Percentiles rank a stretch among this genome's conserved stretches.
Evolutionary conservation across 208 protist species (phyloP).

Genomic region (Porcisia deanei): DNA sequence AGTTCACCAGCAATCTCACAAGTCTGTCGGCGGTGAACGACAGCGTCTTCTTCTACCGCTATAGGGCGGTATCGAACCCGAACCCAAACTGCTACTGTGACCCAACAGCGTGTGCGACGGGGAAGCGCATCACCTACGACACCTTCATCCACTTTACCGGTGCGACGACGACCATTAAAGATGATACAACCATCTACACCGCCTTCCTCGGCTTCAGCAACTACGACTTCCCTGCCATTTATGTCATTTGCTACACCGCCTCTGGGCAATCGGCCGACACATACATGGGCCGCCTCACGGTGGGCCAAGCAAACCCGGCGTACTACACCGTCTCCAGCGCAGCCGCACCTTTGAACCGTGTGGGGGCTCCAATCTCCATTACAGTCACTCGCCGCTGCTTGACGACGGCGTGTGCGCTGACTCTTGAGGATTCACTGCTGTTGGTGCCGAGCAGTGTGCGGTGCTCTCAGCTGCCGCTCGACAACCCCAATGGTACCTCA

Average conservation of each 20-base stretch:
- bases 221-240: slow-evolving; percentile 68
- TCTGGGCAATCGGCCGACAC: slow-evolving; percentile 37
- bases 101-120: slow-evolving; percentile 43
- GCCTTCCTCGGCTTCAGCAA: slow-evolving; percentile 73
- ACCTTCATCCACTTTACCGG: slow-evolving; percentile 18
- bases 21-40: slow-evolving; percentile 43
- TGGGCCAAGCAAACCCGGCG: slow-evolving; percentile 77
- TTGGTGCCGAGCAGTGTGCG: slow-evolving; percentile 39
- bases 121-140: slow-evolving; percentile 40
- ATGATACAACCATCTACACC: slow-evolving; percentile 39
- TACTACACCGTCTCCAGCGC: slow-evolving; percentile 76
- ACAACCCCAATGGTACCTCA: background rate
- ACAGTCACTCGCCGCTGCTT: slow-evolving; percentile 60
- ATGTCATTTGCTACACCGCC: slow-evolving; percentile 78
- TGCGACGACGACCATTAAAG: slow-evolving; percentile 23
- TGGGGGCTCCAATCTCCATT: slow-evolving; percentile 62
- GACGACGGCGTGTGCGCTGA: slow-evolving; percentile 42
- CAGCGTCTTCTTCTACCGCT: slow-evolving; percentile 81
- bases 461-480: slow-evolving; percentile 44
- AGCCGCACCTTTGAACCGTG: slow-evolving; percentile 39
- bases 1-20: slow-evolving; percentile 48
- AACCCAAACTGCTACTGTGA: slow-evolving; percentile 82
- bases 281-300: slow-evolving; percentile 72
- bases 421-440: slow-evolving; percentile 44
- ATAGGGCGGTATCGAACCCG: slow-evolving; percentile 34